Base-by-base conservation (phyloP, 2,329 filamentous ascomycete species). In the Polytolypa hystricis region DNA sequence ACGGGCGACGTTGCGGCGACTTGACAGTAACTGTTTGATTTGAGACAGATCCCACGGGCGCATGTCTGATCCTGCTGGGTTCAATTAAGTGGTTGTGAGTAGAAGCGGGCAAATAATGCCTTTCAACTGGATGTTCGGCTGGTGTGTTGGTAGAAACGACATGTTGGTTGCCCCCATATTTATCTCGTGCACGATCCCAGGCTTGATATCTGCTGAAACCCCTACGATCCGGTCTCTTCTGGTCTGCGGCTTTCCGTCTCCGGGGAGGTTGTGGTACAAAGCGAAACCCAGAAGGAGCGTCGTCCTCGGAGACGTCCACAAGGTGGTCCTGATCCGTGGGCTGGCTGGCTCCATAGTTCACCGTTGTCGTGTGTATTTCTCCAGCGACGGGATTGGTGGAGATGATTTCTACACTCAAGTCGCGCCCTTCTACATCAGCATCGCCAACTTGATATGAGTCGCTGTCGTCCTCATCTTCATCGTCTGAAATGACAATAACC, bases 401-500 rank as follows among this genome's bases (percentile, higher is more conserved):
- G 33, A 67, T 44, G 32, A 66, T 52, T 42, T 67, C 61, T 40
- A 67, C 54, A 37, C 58, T 66, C 14, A 52, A 49, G 42, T 62
- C 55, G 30, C 55, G 56, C 26, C 55, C 51, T 34, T 34, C 41
- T 30, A 49, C 34, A 31, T 42, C 44, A 18, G 47, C 37, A 6
- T 46, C 43, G 20, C 49, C 45, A 33, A 58, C 61, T 9, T 45
- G 41, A 20, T 49, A 47, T 32, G 56, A 59, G 34, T 63, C 55
- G 37, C 63, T 62, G 17, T 53, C 53, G 29, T 64, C 61, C 35
- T 60, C 61, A 29, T 73, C 70, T 36, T 77, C 71, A 46, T 76
- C 73, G 48, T 77, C 73, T 36, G 74, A 73, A 38, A 79, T 70
- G 36, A 78, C 69, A 46, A 79, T 77, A 40, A 77, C 70, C 53